Evolutionary conservation across 306 rosid species (phyloP).

Genomic region (Quercus suber): DNA sequence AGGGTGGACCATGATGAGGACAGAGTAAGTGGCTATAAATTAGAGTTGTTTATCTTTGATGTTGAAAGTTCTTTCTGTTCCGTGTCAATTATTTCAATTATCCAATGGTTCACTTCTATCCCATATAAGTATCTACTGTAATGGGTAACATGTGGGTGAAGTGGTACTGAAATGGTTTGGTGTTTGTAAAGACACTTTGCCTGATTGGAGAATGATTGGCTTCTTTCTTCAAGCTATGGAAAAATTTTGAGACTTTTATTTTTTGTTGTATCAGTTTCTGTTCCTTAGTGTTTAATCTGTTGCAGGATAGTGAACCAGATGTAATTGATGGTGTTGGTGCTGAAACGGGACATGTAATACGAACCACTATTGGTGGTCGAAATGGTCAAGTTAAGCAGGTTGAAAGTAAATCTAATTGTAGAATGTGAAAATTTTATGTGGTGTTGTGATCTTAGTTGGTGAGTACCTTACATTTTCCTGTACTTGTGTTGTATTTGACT

Average conservation of each 20-base stretch:
- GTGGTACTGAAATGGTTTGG: not conserved
- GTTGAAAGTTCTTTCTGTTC: not conserved
- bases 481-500: constrained; percentile 21
- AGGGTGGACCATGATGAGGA: constrained; percentile 56
- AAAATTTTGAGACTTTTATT: not conserved
- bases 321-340: constrained; percentile 86
- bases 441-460: constrained; percentile 6
- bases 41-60: not conserved
- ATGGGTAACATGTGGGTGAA: not conserved
- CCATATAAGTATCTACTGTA: constrained; percentile 1
- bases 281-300: constrained; percentile 21
- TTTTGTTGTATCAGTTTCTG: not conserved
- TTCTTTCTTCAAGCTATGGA: not conserved
- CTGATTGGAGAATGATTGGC: not conserved
- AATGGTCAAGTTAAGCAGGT: constrained; percentile 96
- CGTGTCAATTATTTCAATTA: not conserved
- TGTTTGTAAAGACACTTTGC: not conserved
- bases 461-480: constrained; percentile 5
- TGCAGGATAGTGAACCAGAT: constrained; percentile 92
- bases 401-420: not conserved
- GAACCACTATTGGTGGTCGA: constrained; percentile 81
- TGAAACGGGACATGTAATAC: constrained; percentile 85
- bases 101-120: not conserved
- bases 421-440: not conserved
- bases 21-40: constrained; percentile 42